Base-by-base conservation (phyloP, 116 monocot genomes). In the Posidonia oceanica region DNA sequence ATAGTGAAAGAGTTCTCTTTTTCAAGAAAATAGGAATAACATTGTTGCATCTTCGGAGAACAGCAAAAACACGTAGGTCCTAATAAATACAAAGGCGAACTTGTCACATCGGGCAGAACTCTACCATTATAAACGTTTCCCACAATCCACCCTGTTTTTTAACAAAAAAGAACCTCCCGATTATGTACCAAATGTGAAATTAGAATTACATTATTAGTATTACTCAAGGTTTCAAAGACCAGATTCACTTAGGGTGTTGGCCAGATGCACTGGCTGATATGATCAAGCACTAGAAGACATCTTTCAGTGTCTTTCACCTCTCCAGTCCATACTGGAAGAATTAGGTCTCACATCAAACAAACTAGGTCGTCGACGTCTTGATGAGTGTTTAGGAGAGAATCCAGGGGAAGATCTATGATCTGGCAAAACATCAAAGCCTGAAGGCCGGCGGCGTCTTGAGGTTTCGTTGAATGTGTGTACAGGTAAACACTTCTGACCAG, bases 341-440 rank as follows among this genome's bases (percentile, higher is more conserved):
- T 52, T 2, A 1, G 73, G 73, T 73, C 64, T 64, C 23, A 73
- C 64, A 54, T 73, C 63, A 73, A 73, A 73, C 6, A 73, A 36
- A 54, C 73, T 73, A 37, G 73, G 51, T 40, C 70, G 55, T 16
- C 73, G 63, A 54, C 64, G 64, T 53, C 64, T 52, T 63, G 73
- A 64, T 53, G 21, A 12, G 22, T 54, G 53, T 42, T 36, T 42
- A 54, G 54, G 73, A 39, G 73, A 22, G 2, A 3, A 54, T 39
- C 3, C 14, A 44, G 62, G 48, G 18, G 48, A 39, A 20, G 65
- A 18, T 54, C 11, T 53, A 69, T n/a, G 18, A 5, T 64, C 17
- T 51, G 73, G 63, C 37, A 73, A 59, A 12, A 44, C 20, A 44
- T 73, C 73, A 73, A 73, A 73, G 22, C 73, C 73, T 18, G 64